A percentile compares a stretch with the other conserved stretches of the same genome.
Evolutionary conservation across 352 stramenopile genomes (phyloP).

Genomic region (Phytophthora tentaculata): DNA sequence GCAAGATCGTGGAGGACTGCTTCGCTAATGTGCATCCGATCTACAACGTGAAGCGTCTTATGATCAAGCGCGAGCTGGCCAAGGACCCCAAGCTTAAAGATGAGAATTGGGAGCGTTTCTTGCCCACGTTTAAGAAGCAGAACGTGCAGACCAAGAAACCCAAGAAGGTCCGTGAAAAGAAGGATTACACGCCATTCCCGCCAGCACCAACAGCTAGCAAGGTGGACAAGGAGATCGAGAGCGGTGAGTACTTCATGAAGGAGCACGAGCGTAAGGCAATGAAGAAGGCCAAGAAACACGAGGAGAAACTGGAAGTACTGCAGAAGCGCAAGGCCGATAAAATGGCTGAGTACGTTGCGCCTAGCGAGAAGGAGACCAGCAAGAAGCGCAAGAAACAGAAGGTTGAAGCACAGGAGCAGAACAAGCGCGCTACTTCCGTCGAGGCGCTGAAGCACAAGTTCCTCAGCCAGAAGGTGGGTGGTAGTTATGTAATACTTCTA

Average conservation of each 20-base stretch:
- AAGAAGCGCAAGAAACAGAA: conserved; percentile 87
- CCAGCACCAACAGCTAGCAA: conserved; percentile 95
- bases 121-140: conserved; percentile 99
- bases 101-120: conserved; percentile 99
- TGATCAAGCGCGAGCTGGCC: conserved; percentile 99
- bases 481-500: neutral
- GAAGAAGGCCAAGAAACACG: conserved; percentile 91
- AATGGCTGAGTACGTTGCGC: conserved; percentile 73
- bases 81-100: conserved; percentile 97
- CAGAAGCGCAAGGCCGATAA: conserved; percentile 81
- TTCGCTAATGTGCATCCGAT: conserved; percentile 99
- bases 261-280: conserved; percentile 94
- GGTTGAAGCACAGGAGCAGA: conserved; percentile 43
- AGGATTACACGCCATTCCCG: conserved; percentile 99
- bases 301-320: conserved; percentile 61
- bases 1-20: conserved; percentile 98
- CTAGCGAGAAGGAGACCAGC: conserved; percentile 74
- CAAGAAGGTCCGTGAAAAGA: conserved; percentile 91
- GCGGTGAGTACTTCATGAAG: conserved; percentile 99
- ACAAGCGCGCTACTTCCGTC: conserved; percentile 61
- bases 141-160: conserved; percentile 98
- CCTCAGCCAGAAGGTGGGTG: conserved; percentile 69
- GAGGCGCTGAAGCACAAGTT: conserved; percentile 86
- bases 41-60: conserved; percentile 99
- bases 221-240: conserved; percentile 98